phyloP scores from a whole-genome alignment of 2,329 filamentous ascomycete genomes.

The Domatiomyces catenatus region DNA sequence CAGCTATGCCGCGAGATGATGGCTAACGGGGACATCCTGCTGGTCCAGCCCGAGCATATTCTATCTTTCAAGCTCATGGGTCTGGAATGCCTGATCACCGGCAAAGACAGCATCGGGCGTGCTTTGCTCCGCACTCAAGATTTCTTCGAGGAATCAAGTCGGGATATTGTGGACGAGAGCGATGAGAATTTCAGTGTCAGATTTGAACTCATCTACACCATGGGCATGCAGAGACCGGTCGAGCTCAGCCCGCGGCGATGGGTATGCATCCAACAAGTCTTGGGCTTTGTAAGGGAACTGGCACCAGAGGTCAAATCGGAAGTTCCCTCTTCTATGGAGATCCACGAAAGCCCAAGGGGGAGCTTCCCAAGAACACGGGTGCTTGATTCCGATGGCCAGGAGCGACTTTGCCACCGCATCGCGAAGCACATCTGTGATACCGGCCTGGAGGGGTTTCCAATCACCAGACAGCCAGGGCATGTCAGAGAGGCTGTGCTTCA shows the following conservation, averaged over 20 bases:
- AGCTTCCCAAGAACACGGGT: constrained; percentile 38
- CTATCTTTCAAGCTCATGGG: constrained; percentile 50
- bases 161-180: constrained; percentile 50
- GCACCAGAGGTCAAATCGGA: background rate
- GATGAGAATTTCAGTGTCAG: constrained; percentile 48
- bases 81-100: constrained; percentile 32
- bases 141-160: constrained; percentile 30
- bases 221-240: constrained; percentile 37
- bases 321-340: background rate
- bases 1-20: constrained; percentile 33
- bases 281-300: constrained; percentile 2
- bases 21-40: constrained; percentile 37
- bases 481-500: constrained; percentile 22
- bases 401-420: constrained; percentile 18
- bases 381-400: constrained; percentile 26
- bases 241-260: constrained; percentile 43
- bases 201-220: constrained; percentile 49
- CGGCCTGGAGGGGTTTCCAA: constrained; percentile 33
- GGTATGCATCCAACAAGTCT: constrained; percentile 38
- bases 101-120: constrained; percentile 19
- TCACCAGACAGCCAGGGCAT: constrained; percentile 22
- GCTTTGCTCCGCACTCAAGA: constrained; percentile 28
- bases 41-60: constrained; percentile 49
- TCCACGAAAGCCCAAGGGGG: constrained; percentile 13
- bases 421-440: constrained; percentile 26